Evolutionary conservation across 805 yeast genomes (phyloP), one percentile per base, ranked within the genome.

Genomic region (Sugiyamaella floridensis): DNA sequence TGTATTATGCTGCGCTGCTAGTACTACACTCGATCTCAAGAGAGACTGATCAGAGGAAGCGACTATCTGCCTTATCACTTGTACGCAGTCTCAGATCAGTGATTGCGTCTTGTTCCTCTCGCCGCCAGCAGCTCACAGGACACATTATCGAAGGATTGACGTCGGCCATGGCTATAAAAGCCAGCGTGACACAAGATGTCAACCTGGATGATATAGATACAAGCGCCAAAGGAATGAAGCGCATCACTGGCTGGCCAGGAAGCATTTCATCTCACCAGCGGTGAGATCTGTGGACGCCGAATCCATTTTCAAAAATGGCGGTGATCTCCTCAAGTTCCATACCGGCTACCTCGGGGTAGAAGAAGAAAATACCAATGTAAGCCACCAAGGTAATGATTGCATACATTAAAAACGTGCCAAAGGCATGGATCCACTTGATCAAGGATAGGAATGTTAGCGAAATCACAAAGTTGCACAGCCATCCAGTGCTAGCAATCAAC

Each of bases 381-480:
- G 97, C 82, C 2, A 87, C 59, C 12, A 79, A 72, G 62, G 93
- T 81, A 52, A 92, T 75, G 1, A 80, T 93, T 1, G 96, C 97
- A 67, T 89, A 92, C 57, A 93, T 78, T 0, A 89, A 80, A 71
- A 92, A 92, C 0, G 98, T 93, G 20, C 98, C 98, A 0, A 95
- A 80, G 42, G 98, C 96, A 1, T 97, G 86, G 58, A 92, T 86
- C 58, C 81, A 84, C 65, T 86, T 80, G 71, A 92, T 77, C 96
- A 92, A 86, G 16, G 97, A 89, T 67, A 93, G 77, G 71, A 90
- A 92, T 0, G 97, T 86, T 4, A 96, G 78, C 1, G 97, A 87
- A 65, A 93, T 86, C 41, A 87, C 84, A 60, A 90, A 73, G 40
- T 96, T 89, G 54, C 97, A 97, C 10, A 88, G 79, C 99, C 99